Conservation (phyloP, 192 early-diverging fungal genomes). For the Entomortierella beljakovae region DNA sequence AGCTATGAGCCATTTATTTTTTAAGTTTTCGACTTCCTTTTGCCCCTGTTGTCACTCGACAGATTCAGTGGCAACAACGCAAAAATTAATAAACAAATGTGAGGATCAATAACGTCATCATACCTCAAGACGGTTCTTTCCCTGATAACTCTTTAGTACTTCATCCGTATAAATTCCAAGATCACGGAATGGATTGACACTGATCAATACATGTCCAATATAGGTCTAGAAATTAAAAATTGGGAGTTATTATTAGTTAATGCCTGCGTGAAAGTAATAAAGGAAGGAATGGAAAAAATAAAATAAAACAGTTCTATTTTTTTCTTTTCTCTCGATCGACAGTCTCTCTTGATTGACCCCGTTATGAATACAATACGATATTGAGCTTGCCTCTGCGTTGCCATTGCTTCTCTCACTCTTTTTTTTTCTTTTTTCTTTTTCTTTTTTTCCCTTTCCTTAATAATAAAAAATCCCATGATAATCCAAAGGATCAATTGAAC, state of each 20-base stretch:
- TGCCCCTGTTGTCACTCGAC: neutral
- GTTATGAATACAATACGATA: too few species aligned
- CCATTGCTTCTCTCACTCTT: neutral
- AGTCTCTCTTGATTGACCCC: too few species aligned
- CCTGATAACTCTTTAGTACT: slow-evolving; percentile 87
- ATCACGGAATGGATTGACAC: slow-evolving; percentile 97
- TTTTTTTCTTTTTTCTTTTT: neutral
- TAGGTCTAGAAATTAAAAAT: slow-evolving; percentile 77
- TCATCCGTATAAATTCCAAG: slow-evolving; percentile 94
- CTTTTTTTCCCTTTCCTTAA: too few species aligned
- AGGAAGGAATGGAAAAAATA: too few species aligned
- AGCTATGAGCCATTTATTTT: neutral
- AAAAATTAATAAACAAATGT: neutral
- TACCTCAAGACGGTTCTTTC: slow-evolving; percentile 86
- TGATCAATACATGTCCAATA: slow-evolving; percentile 90
- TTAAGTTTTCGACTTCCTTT: neutral
- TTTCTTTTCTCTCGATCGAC: too few species aligned
- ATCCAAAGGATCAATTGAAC: neutral
- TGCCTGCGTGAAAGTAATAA: too few species aligned
- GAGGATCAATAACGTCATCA: neutral
- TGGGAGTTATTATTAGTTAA: neutral
- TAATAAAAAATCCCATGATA: too few species aligned
- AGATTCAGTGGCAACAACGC: neutral
- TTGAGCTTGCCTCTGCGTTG: too few species aligned
- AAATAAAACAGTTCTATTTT: too few species aligned